Base-by-base conservation (phyloP, 2,329 filamentous ascomycete genomes). In the Fusarium nisikadoi region DNA sequence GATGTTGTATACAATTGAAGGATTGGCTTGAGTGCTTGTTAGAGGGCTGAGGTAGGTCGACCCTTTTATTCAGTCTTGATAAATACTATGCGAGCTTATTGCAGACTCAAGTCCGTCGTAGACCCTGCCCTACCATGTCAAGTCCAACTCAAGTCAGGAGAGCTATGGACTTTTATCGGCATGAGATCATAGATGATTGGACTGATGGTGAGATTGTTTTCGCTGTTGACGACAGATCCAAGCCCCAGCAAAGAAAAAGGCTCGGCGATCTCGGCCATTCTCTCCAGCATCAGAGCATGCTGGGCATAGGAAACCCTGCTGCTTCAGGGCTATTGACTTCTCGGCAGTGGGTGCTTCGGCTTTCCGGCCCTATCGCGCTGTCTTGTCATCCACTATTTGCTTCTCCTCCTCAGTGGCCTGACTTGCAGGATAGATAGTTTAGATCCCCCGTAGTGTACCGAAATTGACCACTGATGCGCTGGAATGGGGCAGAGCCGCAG, bases 401-500 rank as follows among this genome's bases (percentile, higher is more conserved):
- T 19, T 27, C 31, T 23, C 12, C n/a, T 39, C 14, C 16, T 43
- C 10, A 4, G 23, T 65, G 66, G 66, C 31, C 46, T 64, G 66
- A 69, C 46, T 36, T 69, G 46, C 6, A 43, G 23, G 11, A 35
- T 31, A 17, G 11, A 35, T 31, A 17, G 1, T 53, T 16, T 33
- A 5, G 46, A 2, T 27, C 63, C 58, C 63, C 14, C 57, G 50
- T 42, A 20, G 17, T 5, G 19, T 6, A 27, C 38, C 50, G 56
- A 52, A 29, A 62, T 62, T 42, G 13, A 31, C 29, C 25, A 47
- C 31, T 27, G 16, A 53, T 41, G 29, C 33, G 47, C 36, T 55
- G 29, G 38, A 67, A 39, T 31, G 42, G 41, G 29, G 23, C 20
- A 42, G 53, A 62, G 53, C 53, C 53, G 53, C 56, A 43, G 54